phyloP scores from a whole-genome alignment of 2,329 filamentous ascomycete genomes.

The Monosporascus sp. region DNA sequence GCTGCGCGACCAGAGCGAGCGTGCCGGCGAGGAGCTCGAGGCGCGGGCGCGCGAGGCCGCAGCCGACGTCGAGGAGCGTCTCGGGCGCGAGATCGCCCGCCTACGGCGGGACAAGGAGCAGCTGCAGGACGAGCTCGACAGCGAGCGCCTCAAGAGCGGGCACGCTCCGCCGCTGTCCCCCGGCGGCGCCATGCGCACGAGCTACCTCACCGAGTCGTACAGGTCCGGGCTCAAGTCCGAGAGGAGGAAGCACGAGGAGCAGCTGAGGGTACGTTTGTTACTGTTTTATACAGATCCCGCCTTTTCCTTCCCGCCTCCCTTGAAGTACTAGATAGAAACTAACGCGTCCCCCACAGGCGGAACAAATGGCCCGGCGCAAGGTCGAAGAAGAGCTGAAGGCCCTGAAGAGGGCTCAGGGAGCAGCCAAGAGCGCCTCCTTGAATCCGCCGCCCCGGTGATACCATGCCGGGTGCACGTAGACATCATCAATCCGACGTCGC shows the following conservation, averaged over 20 bases:
- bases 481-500: too few relatives aligned
- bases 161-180: constrained; percentile 19
- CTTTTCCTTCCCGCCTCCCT: background rate
- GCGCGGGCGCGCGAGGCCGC: constrained; percentile 19
- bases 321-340: constrained; percentile 3
- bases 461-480: too few relatives aligned
- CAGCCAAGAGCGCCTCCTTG: too few relatives aligned
- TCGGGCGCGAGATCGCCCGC: constrained; percentile 18
- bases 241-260: constrained; percentile 30
- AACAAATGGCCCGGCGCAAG: constrained; percentile 26
- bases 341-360: constrained; percentile 17
- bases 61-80: constrained; percentile 17
- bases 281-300: background rate
- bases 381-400: constrained; percentile 27
- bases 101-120: constrained; percentile 27
- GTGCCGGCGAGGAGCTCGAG: constrained; percentile 20
- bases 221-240: constrained; percentile 25
- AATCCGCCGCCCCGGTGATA: too few relatives aligned
- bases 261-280: constrained; percentile 23
- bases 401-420: constrained; percentile 24
- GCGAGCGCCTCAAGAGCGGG: constrained; percentile 22
- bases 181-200: constrained; percentile 21
- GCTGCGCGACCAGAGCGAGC: constrained; percentile 19
- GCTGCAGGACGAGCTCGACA: constrained; percentile 27
- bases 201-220: constrained; percentile 29